A percentile compares a stretch with the other conserved stretches of the same genome.
Evolutionary conservation across 768 basidiomycete genomes (phyloP).

Genomic region (Xanthoconium purpureum): DNA sequence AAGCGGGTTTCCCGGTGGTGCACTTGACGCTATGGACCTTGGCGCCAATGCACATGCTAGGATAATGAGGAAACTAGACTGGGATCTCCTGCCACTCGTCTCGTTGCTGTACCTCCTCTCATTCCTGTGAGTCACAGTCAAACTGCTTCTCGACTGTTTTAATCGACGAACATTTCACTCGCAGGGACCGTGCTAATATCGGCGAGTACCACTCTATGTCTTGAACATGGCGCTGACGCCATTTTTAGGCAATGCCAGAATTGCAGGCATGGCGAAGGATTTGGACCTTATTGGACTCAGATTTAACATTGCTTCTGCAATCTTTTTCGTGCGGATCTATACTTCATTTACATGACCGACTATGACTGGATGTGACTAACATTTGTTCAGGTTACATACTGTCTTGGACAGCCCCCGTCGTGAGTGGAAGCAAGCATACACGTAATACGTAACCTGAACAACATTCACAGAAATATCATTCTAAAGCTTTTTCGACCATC

Average conservation of each 20-base stretch:
- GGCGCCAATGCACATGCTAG: background rate
- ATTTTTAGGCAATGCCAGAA: background rate
- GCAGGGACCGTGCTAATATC: background rate
- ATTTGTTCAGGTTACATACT: background rate
- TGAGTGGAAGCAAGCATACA: background rate
- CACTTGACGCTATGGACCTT: background rate
- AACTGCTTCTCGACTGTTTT: background rate
- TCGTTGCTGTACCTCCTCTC: background rate
- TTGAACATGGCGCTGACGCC: background rate
- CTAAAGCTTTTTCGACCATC: background rate
- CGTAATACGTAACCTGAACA: background rate
- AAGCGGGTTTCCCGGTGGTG: background rate
- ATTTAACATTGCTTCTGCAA: slow-evolving; percentile 1
- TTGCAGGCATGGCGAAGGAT: background rate
- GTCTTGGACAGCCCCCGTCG: background rate
- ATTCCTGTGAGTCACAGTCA: background rate
- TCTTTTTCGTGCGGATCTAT: background rate
- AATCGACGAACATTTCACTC: background rate
- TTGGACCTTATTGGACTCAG: background rate
- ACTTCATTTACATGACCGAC: background rate
- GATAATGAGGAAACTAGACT: background rate
- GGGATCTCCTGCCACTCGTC: background rate
- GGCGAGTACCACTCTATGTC: background rate
- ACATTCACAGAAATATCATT: background rate
- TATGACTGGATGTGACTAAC: background rate